These are phyloP conservation scores for Fusarium cyanostomum DNA, from an alignment of 2,329 filamentous ascomycete genomes.

Conservation along the genomic window DNA sequence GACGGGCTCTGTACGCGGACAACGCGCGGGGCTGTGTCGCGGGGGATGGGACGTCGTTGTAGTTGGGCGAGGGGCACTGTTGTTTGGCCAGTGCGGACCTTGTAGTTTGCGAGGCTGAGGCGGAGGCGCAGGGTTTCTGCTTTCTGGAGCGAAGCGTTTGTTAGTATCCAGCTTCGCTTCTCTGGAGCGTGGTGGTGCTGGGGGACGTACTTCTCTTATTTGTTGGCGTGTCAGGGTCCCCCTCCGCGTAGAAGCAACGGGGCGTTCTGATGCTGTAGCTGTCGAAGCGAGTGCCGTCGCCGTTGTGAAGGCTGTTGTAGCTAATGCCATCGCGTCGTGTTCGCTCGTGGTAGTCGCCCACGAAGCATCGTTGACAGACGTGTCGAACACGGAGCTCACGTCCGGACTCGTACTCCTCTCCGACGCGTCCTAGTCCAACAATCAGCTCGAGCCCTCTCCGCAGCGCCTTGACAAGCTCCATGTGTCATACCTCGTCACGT, in stretches of 20 bases:
- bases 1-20: constrained; percentile 42
- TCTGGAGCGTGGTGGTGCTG: too few relatives aligned
- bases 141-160: constrained; percentile 53
- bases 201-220: constrained; percentile 57
- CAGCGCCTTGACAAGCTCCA: not conserved
- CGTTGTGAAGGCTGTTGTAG: constrained; percentile 1
- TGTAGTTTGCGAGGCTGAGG: constrained; percentile 78
- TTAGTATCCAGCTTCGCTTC: not conserved
- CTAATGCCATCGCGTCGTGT: constrained; percentile 48
- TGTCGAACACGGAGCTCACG: constrained; percentile 61
- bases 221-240: constrained; percentile 60
- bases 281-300: not conserved
- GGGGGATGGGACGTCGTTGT: constrained; percentile 50
- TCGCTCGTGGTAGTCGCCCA: constrained; percentile 62
- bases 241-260: constrained; percentile 10
- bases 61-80: constrained; percentile 71
- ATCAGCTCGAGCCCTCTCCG: constrained; percentile 7
- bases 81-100: constrained; percentile 77
- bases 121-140: constrained; percentile 73
- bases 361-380: constrained; percentile 57
- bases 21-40: constrained; percentile 26
- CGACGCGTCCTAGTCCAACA: constrained; percentile 35
- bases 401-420: constrained; percentile 52
- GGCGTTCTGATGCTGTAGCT: constrained; percentile 13
- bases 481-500: constrained; percentile 44